These are phyloP conservation scores for Glebionis coronaria DNA, from an alignment of 129 eudicot species.

Conservation along the genomic window DNA sequence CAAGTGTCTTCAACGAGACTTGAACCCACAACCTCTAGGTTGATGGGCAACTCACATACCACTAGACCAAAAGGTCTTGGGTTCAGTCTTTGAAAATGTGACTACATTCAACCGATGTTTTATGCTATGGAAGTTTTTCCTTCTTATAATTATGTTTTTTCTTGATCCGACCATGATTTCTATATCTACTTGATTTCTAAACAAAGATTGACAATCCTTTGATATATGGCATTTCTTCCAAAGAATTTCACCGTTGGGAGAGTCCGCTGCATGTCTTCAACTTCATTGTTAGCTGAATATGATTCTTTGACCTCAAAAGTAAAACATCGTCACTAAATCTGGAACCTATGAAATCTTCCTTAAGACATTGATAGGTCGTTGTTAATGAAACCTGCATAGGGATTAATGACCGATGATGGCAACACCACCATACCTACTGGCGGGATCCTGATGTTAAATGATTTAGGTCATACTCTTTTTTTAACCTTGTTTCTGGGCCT, in stretches of 20 bases:
- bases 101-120: neutral
- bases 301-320: neutral
- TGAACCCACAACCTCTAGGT: too few relatives aligned
- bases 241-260: neutral
- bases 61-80: too few relatives aligned
- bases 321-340: conserved; percentile 1
- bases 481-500: conserved; percentile 10
- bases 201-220: too few relatives aligned
- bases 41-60: too few relatives aligned
- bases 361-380: neutral
- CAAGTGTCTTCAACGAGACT: too few relatives aligned
- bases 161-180: too few relatives aligned
- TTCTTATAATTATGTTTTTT: neutral
- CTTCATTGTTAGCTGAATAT: neutral
- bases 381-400: too few relatives aligned
- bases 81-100: neutral
- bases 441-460: conserved; percentile 13
- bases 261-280: neutral
- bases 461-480: conserved; percentile 4
- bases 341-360: conserved; percentile 8
- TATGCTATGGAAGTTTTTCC: neutral
- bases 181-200: too few relatives aligned
- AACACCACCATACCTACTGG: neutral
- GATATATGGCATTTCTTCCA: too few relatives aligned
- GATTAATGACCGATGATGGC: too few relatives aligned